phyloP scores from a whole-genome alignment of 371 early-diverging fungal species.

The Mortierella polycephala region DNA sequence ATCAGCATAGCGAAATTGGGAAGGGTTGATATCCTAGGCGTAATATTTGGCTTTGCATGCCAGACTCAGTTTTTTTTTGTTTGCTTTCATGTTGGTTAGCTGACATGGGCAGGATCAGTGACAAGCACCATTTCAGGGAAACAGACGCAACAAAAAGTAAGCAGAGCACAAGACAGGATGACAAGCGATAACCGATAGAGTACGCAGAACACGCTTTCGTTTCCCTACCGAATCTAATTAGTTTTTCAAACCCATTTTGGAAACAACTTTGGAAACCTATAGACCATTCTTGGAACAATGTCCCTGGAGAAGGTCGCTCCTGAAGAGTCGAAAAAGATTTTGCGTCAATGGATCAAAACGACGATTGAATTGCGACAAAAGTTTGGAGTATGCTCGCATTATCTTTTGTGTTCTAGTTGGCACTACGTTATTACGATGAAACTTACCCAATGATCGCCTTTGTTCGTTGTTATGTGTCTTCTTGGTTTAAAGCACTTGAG shows the following conservation, averaged over 20 bases:
- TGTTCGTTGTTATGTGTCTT: not conserved
- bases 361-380: constrained; percentile 35
- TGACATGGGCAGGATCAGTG: constrained; percentile 42
- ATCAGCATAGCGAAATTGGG: not conserved
- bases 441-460: not conserved
- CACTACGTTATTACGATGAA: not conserved
- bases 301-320: constrained; percentile 13
- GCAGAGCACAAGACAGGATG: no score
- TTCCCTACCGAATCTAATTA: constrained; percentile 1
- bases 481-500: constrained; percentile 11
- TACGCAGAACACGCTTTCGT: no score
- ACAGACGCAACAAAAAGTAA: constrained; percentile 23
- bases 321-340: constrained; percentile 24
- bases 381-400: constrained; percentile 8
- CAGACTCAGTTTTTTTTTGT: not conserved
- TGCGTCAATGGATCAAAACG: constrained; percentile 35
- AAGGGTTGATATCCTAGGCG: not conserved
- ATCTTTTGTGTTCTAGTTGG: no score
- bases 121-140: constrained; percentile 28
- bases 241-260: not conserved
- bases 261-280: constrained; percentile 26
- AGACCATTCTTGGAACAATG: constrained; percentile 43
- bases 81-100: constrained; percentile 1
- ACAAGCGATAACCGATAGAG: no score
- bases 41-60: no score